Percentiles rank a stretch among this genome's conserved stretches.
Conservation (phyloP, 2,329 filamentous ascomycete genomes). For the Pseudocercospora cruenta region DNA sequence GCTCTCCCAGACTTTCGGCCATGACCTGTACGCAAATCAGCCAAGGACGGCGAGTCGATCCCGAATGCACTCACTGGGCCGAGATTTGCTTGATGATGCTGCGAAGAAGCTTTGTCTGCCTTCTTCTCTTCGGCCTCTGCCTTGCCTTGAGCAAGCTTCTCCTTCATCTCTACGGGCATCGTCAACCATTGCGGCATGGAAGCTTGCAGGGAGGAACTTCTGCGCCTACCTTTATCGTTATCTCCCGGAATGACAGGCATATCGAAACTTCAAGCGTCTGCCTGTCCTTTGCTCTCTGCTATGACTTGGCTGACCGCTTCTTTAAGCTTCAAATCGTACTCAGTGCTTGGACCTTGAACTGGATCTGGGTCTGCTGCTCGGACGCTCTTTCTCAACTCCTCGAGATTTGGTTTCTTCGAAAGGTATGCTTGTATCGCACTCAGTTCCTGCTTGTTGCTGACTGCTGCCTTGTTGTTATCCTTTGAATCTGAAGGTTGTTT, state of each 20-base stretch:
- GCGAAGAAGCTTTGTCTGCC: conserved; percentile 34
- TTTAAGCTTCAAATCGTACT: conserved; percentile 1
- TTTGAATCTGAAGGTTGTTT: background rate
- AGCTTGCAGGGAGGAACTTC: background rate
- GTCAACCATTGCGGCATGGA: background rate
- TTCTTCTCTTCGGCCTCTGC: conserved; percentile 25
- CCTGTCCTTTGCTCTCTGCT: conserved; percentile 2
- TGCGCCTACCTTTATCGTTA: conserved; percentile 23
- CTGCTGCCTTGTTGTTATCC: background rate
- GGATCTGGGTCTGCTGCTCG: background rate
- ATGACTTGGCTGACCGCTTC: conserved; percentile 6
- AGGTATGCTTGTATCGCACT: background rate
- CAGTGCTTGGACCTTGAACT: background rate
- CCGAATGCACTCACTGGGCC: conserved; percentile 42
- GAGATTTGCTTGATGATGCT: conserved; percentile 48
- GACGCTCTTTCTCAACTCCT: background rate
- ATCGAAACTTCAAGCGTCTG: background rate
- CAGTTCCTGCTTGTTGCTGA: conserved; percentile 1
- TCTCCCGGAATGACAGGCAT: conserved; percentile 32
- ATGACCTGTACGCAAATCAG: conserved; percentile 29
- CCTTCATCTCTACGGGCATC: conserved; percentile 26
- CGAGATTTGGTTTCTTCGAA: background rate
- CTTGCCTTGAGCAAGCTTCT: conserved; percentile 24
- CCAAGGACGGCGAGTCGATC: background rate
- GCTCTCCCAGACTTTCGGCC: conserved; percentile 49